phyloP scores from a whole-genome alignment of 495 filamentous ascomycete genomes.

The Neurospora sp. region DNA sequence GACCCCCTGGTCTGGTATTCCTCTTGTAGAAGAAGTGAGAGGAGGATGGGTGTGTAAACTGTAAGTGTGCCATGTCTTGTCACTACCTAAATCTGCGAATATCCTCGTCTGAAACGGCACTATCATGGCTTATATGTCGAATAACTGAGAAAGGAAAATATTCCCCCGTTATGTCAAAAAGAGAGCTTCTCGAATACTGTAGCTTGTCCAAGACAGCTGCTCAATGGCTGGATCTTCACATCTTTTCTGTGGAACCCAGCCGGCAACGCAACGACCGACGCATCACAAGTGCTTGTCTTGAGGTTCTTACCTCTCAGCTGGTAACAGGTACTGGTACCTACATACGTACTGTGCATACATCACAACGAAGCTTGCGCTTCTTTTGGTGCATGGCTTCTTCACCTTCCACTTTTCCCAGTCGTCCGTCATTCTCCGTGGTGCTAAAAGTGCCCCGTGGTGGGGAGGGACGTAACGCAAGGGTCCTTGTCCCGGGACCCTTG shows the following conservation, averaged over 20 bases:
- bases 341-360: background rate
- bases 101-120: background rate
- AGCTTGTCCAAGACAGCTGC: background rate
- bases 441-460: background rate
- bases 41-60: background rate
- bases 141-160: background rate
- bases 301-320: background rate
- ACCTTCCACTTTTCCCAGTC: background rate
- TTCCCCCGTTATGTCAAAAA: background rate
- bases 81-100: background rate
- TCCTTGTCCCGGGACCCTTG: background rate
- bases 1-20: background rate
- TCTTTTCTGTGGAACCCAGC: background rate
- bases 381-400: background rate
- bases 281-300: background rate
- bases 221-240: background rate
- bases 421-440: background rate
- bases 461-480: background rate
- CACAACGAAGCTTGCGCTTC: background rate
- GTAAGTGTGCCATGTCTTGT: background rate
- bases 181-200: background rate
- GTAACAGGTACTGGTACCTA: background rate
- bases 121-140: background rate
- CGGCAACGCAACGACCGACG: background rate
- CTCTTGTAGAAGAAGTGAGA: background rate